Conservation (phyloP, 495 filamentous ascomycete genomes). For the Talaromyces borbonicus region DNA sequence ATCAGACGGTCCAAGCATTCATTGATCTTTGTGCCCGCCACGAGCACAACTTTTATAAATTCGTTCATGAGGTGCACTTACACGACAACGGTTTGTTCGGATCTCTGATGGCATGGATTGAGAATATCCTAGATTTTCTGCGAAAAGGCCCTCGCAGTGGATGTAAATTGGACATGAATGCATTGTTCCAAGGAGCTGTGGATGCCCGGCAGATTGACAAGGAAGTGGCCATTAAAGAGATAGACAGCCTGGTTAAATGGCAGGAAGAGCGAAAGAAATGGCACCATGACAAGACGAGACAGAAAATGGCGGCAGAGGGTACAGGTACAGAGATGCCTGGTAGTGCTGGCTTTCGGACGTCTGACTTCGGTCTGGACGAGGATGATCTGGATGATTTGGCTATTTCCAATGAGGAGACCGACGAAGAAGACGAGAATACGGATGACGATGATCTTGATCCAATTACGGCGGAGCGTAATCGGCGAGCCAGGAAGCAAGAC, state of each 20-base stretch:
- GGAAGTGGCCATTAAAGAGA: slow-evolving; percentile 63
- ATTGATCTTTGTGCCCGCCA: slow-evolving; percentile 95
- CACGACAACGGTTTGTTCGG: slow-evolving; percentile 96
- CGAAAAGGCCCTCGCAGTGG: slow-evolving; percentile 65
- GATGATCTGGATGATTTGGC: slow-evolving; percentile 72
- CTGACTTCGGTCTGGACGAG: slow-evolving; percentile 83
- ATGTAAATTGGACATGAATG: slow-evolving; percentile 85
- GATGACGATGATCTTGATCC: slow-evolving; percentile 73
- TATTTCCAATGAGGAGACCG: slow-evolving; percentile 62
- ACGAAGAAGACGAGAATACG: slow-evolving; percentile 55
- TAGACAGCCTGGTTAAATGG: slow-evolving; percentile 80
- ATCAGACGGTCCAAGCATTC: slow-evolving; percentile 97
- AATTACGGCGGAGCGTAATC: slow-evolving; percentile 72
- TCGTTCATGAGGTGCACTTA: slow-evolving; percentile 95
- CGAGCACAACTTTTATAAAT: slow-evolving; percentile 96
- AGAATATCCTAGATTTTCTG: slow-evolving; percentile 91
- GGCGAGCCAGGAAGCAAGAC: slow-evolving; percentile 65
- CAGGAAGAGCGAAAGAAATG: slow-evolving; percentile 90
- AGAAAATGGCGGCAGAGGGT: slow-evolving; percentile 94
- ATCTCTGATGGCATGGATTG: slow-evolving; percentile 92
- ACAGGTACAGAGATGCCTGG: slow-evolving; percentile 38
- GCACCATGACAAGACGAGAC: slow-evolving; percentile 94
- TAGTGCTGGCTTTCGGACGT: slow-evolving; percentile 50
- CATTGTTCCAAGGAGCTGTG: slow-evolving; percentile 70
- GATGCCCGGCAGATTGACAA: slow-evolving; percentile 58